phyloP scores from a whole-genome alignment of 1,139 yeast genomes.

The Pichia sp. region DNA sequence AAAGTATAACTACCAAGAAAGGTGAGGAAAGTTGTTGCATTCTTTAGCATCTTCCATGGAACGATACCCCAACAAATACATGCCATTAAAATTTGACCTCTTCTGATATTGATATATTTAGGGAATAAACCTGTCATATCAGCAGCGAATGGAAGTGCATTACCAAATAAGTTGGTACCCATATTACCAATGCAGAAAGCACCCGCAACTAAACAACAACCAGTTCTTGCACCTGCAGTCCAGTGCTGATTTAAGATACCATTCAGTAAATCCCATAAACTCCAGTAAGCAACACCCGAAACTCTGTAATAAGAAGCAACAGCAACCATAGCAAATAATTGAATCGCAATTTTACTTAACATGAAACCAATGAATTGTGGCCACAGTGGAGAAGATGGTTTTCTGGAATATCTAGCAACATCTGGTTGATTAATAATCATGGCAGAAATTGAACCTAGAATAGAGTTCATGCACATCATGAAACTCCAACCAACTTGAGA shows the following conservation, averaged over 20 bases:
- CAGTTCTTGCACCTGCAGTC: slow-evolving; percentile 39
- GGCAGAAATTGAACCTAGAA: slow-evolving; percentile 39
- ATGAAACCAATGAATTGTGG: slow-evolving; percentile 25
- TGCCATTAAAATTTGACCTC: slow-evolving; percentile 77
- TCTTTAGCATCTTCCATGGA: slow-evolving; percentile 62
- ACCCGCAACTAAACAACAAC: slow-evolving; percentile 41
- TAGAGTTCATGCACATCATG: slow-evolving; percentile 36
- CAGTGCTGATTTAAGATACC: slow-evolving; percentile 30
- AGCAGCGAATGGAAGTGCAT: slow-evolving; percentile 48
- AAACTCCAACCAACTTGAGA: slow-evolving; percentile 37
- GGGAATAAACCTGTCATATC: slow-evolving; percentile 81
- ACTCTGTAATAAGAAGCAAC: slow-evolving; percentile 24
- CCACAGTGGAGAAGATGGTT: slow-evolving; percentile 29
- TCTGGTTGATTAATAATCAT: slow-evolving; percentile 34
- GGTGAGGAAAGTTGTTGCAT: slow-evolving; percentile 53
- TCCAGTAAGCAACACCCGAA: slow-evolving; percentile 28
- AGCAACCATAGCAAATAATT: slow-evolving; percentile 25
- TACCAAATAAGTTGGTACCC: slow-evolving; percentile 43
- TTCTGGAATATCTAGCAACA: slow-evolving; percentile 34
- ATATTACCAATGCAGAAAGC: slow-evolving; percentile 43
- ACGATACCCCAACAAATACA: slow-evolving; percentile 65
- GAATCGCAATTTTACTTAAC: slow-evolving; percentile 24
- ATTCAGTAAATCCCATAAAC: slow-evolving; percentile 25
- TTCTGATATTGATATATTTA: slow-evolving; percentile 66
- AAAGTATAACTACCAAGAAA: slow-evolving; percentile 24